Conservation (phyloP, 345 rosid species). For the Eutrema japonicum region DNA sequence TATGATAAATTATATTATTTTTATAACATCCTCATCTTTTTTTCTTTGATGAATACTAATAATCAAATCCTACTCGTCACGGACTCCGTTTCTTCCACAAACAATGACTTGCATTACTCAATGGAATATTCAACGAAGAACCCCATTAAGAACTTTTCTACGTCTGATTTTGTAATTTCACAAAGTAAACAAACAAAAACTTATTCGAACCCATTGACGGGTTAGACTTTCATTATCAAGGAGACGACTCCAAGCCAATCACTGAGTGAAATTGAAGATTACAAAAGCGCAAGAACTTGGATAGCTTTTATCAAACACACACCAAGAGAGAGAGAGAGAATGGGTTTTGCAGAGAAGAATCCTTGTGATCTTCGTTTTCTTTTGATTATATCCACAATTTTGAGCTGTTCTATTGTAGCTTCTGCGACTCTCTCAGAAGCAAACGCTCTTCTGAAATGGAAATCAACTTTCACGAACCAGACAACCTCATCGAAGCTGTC, state of each 20-base stretch:
- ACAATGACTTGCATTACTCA: neutral
- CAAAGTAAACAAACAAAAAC: neutral
- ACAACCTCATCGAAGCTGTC: constrained; percentile 28
- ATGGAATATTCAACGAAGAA: neutral
- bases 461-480: constrained; percentile 32
- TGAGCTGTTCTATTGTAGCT: constrained; percentile 3
- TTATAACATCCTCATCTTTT: neutral
- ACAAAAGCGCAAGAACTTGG: neutral
- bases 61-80: constrained; percentile 17
- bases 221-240: constrained; percentile 16
- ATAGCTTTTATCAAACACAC: neutral
- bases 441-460: constrained; percentile 41
- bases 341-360: neutral
- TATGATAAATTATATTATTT: no score
- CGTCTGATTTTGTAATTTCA: neutral
- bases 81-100: neutral
- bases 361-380: neutral
- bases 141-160: neutral
- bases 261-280: neutral
- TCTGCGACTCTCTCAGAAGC: constrained; percentile 31
- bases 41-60: neutral
- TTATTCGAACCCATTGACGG: constrained; percentile 15
- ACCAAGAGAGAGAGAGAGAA: constrained; percentile 5
- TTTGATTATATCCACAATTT: neutral
- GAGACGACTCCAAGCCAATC: constrained; percentile 17